Base-by-base conservation (phyloP, 192 early-diverging fungal genomes). In the Backusella parvicylindrica region DNA sequence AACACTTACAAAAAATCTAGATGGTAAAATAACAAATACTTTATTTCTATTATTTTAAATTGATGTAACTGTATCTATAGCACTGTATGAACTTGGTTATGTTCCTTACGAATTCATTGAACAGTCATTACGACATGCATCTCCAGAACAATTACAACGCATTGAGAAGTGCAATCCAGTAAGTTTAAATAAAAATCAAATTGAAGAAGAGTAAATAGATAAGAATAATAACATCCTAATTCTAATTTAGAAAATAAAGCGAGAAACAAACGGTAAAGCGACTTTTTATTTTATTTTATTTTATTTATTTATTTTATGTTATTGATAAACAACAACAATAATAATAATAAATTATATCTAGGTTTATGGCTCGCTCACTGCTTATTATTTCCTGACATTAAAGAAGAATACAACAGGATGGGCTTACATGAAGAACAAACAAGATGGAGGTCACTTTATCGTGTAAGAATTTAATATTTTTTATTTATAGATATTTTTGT, bases 291-390 rank as follows among this genome's bases (percentile, higher is more conserved):
- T 64, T 64, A 30, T 43, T 69, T 69, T 37, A 36, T 67, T 67
- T 67, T 67, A 33, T 21, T 12, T 32, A 11, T 15, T 15, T 16
- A 28, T 16, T 64, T 4, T 9, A 30, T 30, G 8, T 63, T 6
- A 60, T 23, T 11, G 26, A 12, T 30, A 26, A 12, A 63, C 15
- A 64, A 35, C 15, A 66, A 37, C 15, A 36, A 66, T 18, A 35
- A 11, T 4, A 32, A 8, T 16, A 35, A n/a, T n/a, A 35, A 33
- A 30, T 31, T n/a, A n/a, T 66, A 36, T 41, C 1, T 64, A 73
- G 72, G 43, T 9, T 40, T 73, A 32, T 73, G 72, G 72, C 40
- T 73, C 32, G n/a, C 60, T 6, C 72, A 73, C 6, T 73, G 72
- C 3, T 15, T 73, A 16, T 28, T 28, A 31, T 73, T 64, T 31